Percentiles rank a stretch among this genome's conserved stretches.
phyloP scores from a whole-genome alignment of 345 rosid species.

The Brassica napus region DNA sequence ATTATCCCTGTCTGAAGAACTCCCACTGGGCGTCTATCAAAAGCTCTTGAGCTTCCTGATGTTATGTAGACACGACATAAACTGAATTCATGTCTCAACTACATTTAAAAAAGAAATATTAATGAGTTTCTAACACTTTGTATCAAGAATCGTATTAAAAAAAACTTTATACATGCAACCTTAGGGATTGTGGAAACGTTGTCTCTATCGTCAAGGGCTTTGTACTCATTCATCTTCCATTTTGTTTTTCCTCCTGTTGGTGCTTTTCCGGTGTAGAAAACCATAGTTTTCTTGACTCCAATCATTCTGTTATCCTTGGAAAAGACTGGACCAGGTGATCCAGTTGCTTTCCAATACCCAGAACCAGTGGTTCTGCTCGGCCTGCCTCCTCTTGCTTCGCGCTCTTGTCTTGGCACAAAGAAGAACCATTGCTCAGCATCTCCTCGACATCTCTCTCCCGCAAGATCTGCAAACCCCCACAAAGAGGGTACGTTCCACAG shows the following conservation, averaged over 20 bases:
- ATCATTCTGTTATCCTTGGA: conserved; percentile 67
- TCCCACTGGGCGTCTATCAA: conserved; percentile 86
- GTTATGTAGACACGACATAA: conserved; percentile 79
- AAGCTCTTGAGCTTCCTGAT: conserved; percentile 76
- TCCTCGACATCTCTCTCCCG: conserved; percentile 63
- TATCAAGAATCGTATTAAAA: background rate
- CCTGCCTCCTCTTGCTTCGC: conserved; percentile 87
- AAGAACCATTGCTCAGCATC: conserved; percentile 97
- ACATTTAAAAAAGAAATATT: conserved; percentile 28
- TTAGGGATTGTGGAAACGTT: conserved; percentile 41
- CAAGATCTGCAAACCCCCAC: conserved; percentile 48
- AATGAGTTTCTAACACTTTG: background rate
- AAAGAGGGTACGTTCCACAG: conserved; percentile 7
- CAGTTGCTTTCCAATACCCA: conserved; percentile 99
- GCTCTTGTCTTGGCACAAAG: conserved; percentile 78
- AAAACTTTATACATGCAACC: conserved; percentile 28
- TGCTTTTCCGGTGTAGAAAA: conserved; percentile 85
- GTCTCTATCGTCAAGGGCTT: conserved; percentile 59
- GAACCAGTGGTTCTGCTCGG: conserved; percentile 70
- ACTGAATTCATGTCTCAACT: conserved; percentile 84
- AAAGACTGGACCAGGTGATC: conserved; percentile 81
- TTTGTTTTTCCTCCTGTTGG: conserved; percentile 81
- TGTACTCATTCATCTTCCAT: conserved; percentile 97
- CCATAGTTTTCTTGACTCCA: conserved; percentile 90
- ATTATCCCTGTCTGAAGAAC: conserved; percentile 33